Conservation (phyloP, 2,329 filamentous ascomycete genomes). For the Trichoderma atroviride region DNA sequence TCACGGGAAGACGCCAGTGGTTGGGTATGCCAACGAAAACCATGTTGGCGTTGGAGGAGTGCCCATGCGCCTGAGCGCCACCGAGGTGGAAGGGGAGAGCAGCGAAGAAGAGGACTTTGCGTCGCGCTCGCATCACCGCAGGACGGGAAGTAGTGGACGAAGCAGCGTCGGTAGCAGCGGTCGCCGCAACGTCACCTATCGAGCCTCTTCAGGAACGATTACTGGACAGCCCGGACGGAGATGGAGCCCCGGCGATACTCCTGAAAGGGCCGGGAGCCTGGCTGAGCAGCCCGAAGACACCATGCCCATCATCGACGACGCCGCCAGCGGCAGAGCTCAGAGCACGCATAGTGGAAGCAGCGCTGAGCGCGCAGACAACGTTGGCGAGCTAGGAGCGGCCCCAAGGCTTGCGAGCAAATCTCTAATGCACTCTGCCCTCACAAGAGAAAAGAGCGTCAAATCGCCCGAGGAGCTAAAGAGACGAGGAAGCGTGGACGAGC, state of each 20-base stretch:
- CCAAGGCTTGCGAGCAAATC: slow-evolving; percentile 62
- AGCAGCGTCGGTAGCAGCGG: slow-evolving; percentile 63
- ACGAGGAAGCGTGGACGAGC: slow-evolving; percentile 81
- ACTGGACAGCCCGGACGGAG: slow-evolving; percentile 43
- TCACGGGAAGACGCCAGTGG: slow-evolving; percentile 76
- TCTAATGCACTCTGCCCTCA: slow-evolving; percentile 57
- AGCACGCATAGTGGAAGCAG: slow-evolving; percentile 61
- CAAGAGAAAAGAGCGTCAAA: slow-evolving; percentile 67
- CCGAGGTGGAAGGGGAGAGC: slow-evolving; percentile 87
- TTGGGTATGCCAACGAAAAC: slow-evolving; percentile 77
- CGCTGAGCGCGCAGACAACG: slow-evolving; percentile 61
- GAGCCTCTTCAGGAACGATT: slow-evolving; percentile 51
- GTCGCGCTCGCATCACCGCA: slow-evolving; percentile 58
- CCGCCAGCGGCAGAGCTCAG: slow-evolving; percentile 51
- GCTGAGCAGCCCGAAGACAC: slow-evolving; percentile 46
- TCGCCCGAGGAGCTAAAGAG: slow-evolving; percentile 72
- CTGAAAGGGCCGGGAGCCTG: slow-evolving; percentile 57
- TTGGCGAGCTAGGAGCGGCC: slow-evolving; percentile 56
- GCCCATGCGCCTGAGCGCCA: slow-evolving; percentile 89
- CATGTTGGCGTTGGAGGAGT: slow-evolving; percentile 77
- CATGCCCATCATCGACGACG: slow-evolving; percentile 41
- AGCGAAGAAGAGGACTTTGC: slow-evolving; percentile 69
- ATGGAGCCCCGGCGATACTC: slow-evolving; percentile 59
- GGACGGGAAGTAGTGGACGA: slow-evolving; percentile 74
- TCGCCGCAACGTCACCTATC: slow-evolving; percentile 52